These are phyloP conservation scores for Bertia moriformis DNA, from an alignment of 2,329 filamentous ascomycete species.

Conservation along the genomic window DNA sequence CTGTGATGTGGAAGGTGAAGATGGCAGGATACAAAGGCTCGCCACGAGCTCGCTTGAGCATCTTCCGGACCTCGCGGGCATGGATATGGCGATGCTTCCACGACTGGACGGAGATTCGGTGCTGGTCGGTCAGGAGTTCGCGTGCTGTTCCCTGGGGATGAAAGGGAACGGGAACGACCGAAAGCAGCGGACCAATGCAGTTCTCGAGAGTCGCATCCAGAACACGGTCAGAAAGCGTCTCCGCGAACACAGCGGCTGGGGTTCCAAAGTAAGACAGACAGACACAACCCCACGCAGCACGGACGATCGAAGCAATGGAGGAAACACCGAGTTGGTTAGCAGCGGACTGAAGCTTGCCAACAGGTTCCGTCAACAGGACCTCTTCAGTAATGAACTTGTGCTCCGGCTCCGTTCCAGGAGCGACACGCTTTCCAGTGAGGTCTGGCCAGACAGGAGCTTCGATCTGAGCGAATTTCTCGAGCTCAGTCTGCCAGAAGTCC, in stretches of 20 bases:
- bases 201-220: slow-evolving; percentile 11
- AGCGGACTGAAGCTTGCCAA: slow-evolving; percentile 6
- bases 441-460: slow-evolving; percentile 6
- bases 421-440: not conserved
- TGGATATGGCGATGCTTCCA: slow-evolving; percentile 1
- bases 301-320: slow-evolving; percentile 13
- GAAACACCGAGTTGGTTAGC: slow-evolving; percentile 10
- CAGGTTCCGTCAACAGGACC: not conserved
- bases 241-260: slow-evolving; percentile 13
- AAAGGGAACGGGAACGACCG: slow-evolving; percentile 17
- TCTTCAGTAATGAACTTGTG: not conserved
- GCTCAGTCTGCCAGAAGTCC: slow-evolving; percentile 10
- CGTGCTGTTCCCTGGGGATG: slow-evolving; percentile 9
- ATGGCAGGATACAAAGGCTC: slow-evolving; percentile 15
- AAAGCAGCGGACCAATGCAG: slow-evolving; percentile 14
- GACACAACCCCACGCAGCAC: slow-evolving; percentile 13
- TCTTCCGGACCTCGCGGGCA: not conserved
- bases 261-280: slow-evolving; percentile 12
- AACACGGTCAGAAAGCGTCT: slow-evolving; percentile 15
- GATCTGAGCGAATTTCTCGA: slow-evolving; percentile 8
- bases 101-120: not conserved
- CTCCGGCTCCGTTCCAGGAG: not conserved
- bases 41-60: slow-evolving; percentile 10
- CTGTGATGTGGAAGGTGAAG: slow-evolving; percentile 13
- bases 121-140: slow-evolving; percentile 8